A percentile compares a stretch with the other conserved stretches of the same genome.
phyloP scores from a whole-genome alignment of 225 moss, liverwort and hornwort genomes.

The Bryoerythrophyllum caledonicum region DNA sequence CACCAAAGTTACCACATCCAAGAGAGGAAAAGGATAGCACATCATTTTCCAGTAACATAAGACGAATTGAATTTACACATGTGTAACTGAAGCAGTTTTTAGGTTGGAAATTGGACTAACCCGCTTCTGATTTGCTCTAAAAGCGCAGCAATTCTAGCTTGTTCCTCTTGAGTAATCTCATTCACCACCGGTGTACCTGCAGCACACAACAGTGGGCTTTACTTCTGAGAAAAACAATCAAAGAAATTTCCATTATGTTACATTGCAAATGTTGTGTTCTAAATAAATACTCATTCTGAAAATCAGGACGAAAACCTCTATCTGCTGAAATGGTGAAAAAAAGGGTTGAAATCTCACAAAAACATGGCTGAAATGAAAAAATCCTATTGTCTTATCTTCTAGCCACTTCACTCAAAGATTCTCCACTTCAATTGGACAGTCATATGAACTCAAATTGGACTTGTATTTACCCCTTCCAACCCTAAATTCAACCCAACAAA shows the following conservation, averaged over 20 bases:
- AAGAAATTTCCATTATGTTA: too few species aligned
- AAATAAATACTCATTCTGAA: too few species aligned
- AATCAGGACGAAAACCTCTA: too few species aligned
- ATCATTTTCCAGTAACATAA: background rate
- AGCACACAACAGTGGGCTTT: background rate
- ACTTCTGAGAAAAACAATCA: too few species aligned
- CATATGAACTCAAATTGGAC: too few species aligned
- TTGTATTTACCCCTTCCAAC: background rate
- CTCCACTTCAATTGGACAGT: background rate
- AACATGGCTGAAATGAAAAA: too few species aligned
- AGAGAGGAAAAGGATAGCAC: background rate
- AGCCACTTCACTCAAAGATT: conserved; percentile 11
- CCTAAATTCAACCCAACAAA: too few species aligned
- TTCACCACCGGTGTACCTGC: conserved; percentile 28
- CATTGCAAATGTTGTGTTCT: too few species aligned
- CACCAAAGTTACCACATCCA: too few species aligned
- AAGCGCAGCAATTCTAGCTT: conserved; percentile 9
- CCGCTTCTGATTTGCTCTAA: conserved; percentile 44
- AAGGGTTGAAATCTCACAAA: too few species aligned
- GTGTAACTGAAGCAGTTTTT: background rate
- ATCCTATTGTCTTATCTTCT: background rate
- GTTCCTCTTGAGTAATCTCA: conserved; percentile 21
- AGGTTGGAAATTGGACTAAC: conserved; percentile 27
- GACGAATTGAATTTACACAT: too few species aligned
- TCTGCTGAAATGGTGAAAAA: too few species aligned